Percentiles rank a stretch among this genome's conserved stretches.
These are phyloP conservation scores for Myriosclerotinia curreyana DNA, from an alignment of 2,329 filamentous ascomycete species.

Conservation along the genomic window DNA sequence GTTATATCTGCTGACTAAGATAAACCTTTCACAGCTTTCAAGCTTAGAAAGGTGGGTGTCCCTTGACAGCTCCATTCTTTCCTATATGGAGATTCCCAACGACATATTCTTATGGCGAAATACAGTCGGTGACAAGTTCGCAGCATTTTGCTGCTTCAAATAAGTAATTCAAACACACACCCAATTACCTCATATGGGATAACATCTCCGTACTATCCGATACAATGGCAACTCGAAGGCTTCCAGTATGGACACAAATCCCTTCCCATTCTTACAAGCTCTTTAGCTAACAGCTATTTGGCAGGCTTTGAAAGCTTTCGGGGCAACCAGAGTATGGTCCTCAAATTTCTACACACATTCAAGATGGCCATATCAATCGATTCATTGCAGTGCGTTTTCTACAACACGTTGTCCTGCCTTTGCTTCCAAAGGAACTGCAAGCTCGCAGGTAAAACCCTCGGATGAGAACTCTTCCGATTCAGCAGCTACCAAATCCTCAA, in stretches of 20 bases:
- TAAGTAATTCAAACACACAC: slow-evolving; percentile 1
- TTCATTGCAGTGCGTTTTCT: slow-evolving; percentile 2
- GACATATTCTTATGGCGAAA: slow-evolving; percentile 32
- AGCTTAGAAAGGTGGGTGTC: slow-evolving; percentile 14
- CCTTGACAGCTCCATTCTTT: slow-evolving; percentile 20
- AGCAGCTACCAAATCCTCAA: neutral
- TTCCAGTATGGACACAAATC: slow-evolving; percentile 31
- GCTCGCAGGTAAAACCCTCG: slow-evolving; percentile 1
- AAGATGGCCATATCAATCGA: slow-evolving; percentile 17
- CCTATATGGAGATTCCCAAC: slow-evolving; percentile 12
- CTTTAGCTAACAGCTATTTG: slow-evolving; percentile 24
- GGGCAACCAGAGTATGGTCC: slow-evolving; percentile 4
- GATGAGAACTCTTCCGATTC: slow-evolving; percentile 27
- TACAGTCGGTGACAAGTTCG: slow-evolving; percentile 34
- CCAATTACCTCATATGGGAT: slow-evolving; percentile 15
- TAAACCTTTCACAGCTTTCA: neutral
- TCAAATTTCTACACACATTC: neutral
- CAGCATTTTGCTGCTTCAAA: slow-evolving; percentile 37
- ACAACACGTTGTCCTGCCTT: slow-evolving; percentile 3
- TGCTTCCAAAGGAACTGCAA: slow-evolving; percentile 25
- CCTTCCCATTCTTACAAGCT: slow-evolving; percentile 21
- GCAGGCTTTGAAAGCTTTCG: slow-evolving; percentile 25
- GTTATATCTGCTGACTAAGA: slow-evolving; percentile 21
- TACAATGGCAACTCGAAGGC: slow-evolving; percentile 34
- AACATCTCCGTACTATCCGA: slow-evolving; percentile 3